phyloP scores from a whole-genome alignment of 2,329 filamentous ascomycete species.

The Ceratocystis colombiana region DNA sequence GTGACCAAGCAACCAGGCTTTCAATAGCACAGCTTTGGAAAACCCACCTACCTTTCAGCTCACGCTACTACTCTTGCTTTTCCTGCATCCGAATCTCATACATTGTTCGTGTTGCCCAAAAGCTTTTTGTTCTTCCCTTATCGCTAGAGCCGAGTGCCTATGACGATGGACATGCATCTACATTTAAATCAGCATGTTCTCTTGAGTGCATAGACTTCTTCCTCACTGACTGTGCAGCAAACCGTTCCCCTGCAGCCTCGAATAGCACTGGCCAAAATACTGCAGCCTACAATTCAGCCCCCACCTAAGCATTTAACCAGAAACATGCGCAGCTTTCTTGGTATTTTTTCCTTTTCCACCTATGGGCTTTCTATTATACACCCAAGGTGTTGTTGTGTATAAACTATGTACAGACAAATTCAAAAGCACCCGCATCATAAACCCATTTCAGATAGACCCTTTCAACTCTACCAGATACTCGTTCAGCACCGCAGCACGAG shows the following conservation, averaged over 20 bases:
- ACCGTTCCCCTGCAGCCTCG: not conserved
- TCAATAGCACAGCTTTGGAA: no score
- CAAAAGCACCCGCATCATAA: not conserved
- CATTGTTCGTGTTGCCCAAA: no score
- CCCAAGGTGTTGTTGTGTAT: no score
- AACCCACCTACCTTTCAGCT: no score
- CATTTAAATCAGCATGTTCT: not conserved
- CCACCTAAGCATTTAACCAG: not conserved
- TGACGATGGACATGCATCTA: not conserved
- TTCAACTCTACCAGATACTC: conserved; percentile 38
- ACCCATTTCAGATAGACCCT: conserved; percentile 13
- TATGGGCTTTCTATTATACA: not conserved
- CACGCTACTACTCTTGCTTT: no score
- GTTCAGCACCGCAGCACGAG: conserved; percentile 48
- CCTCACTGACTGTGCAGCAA: not conserved
- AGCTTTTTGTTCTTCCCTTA: no score
- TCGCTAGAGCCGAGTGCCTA: not conserved
- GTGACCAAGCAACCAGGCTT: no score
- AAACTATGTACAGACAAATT: not conserved
- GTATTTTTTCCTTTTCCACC: not conserved
- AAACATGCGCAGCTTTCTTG: not conserved
- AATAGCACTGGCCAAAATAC: not conserved
- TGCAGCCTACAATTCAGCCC: not conserved
- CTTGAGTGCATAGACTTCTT: not conserved
- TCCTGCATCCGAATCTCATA: no score